Evolutionary conservation across 1,284 basidiomycete species (phyloP), one percentile per base, ranked within the genome.

Genomic region (Austroboletus novae-zelandiae): DNA sequence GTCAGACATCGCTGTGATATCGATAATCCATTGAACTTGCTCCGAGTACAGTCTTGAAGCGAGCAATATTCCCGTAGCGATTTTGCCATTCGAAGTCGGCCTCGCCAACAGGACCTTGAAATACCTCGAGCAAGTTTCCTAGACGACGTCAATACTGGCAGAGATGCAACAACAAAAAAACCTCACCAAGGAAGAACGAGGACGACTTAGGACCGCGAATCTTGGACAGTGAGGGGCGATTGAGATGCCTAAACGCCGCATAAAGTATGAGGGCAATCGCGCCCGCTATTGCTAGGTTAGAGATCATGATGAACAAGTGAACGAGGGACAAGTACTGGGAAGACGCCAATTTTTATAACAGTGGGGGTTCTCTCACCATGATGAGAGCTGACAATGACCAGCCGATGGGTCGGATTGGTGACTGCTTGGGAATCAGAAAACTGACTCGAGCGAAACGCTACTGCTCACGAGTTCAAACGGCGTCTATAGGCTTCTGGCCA

Each of bases 171-270:
- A 43, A n/a, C 20, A 13, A 32, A 8, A 2, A 23, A 23, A 23
- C 3, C 5, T 23, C 40, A 66, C 71, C 70, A 17, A 70, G 50
- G 23, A 65, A 13, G 40, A 69, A 71, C 0, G 71, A 67, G 15
- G 62, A 51, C 15, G 70, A 46, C 31, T 56, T 56, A 3, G 71
- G 70, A 0, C 69, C 70, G n/a, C 56, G 59, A 23, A 72, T 53
- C 25, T 62, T 55, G 17, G 58, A 40, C 40, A 71, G 30, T 18
- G 63, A 56, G 2, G 59, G 43, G n/a, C 49, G 51, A 42, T 51
- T 52, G 41, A 51, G 47, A n/a, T 37, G 43, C 9, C 49, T 50
- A 10, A 57, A 48, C 11, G 61, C 13, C 14, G n/a, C 40, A 50
- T 60, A 68, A 9, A 54, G 44, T 14, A 35, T 11, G 11, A 64